phyloP scores from a whole-genome alignment of 306 rosid species.

The Gastrolobium villosum region DNA sequence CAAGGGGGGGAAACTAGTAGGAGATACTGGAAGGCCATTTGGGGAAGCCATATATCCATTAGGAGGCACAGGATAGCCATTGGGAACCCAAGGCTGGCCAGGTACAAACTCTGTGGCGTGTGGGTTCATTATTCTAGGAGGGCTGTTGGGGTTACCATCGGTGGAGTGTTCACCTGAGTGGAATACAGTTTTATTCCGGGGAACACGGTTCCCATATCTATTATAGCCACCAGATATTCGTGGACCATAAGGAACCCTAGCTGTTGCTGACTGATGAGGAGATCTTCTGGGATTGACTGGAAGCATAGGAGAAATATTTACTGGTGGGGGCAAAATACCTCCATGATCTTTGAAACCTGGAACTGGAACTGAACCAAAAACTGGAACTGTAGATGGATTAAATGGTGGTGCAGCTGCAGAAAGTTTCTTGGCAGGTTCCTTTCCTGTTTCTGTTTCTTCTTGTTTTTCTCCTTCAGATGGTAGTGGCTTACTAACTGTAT shows the following conservation, averaged over 20 bases:
- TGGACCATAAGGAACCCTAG: constrained; percentile 98
- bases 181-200: constrained; percentile 69
- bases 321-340: constrained; percentile 96
- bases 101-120: constrained; percentile 98
- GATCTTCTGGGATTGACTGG: constrained; percentile 84
- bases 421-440: constrained; percentile 91
- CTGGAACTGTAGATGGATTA: constrained; percentile 86
- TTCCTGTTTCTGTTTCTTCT: constrained; percentile 76
- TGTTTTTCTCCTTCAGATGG: constrained; percentile 72
- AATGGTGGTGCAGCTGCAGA: constrained; percentile 98
- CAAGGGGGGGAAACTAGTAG: constrained; percentile 68
- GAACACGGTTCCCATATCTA: constrained; percentile 82
- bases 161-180: constrained; percentile 65
- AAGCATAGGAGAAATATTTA: constrained; percentile 87
- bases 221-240: constrained; percentile 90
- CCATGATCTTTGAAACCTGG: constrained; percentile 85
- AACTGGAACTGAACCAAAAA: constrained; percentile 82
- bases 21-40: constrained; percentile 66
- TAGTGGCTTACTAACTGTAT: constrained; percentile 46
- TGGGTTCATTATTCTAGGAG: constrained; percentile 91
- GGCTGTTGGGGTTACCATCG: constrained; percentile 79
- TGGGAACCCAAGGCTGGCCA: constrained; percentile 81
- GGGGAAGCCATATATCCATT: constrained; percentile 70
- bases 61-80: constrained; percentile 81
- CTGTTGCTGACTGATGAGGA: constrained; percentile 97